Evolutionary conservation across 2,329 filamentous ascomycete genomes (phyloP).

Genomic region (Penicillium sclerotigenum): DNA sequence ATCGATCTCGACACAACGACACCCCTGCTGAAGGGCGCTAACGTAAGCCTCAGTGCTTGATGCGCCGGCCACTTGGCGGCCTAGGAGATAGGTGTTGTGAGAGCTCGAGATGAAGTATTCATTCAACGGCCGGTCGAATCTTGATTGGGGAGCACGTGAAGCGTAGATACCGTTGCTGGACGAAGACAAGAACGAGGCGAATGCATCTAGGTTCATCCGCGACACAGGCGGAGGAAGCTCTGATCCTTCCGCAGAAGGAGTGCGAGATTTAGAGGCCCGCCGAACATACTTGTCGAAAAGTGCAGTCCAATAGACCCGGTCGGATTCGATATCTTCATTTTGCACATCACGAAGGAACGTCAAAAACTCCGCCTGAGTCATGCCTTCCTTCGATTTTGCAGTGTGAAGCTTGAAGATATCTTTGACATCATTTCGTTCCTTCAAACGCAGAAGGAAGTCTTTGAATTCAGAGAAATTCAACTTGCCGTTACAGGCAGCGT

Average conservation of each 20-base stretch:
- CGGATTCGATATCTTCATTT: slow-evolving; percentile 68
- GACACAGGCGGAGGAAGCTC: slow-evolving; percentile 44
- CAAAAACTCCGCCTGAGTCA: slow-evolving; percentile 72
- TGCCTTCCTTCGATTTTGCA: slow-evolving; percentile 57
- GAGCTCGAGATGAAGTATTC: slow-evolving; percentile 99
- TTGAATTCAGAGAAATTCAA: slow-evolving; percentile 80
- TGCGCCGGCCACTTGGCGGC: slow-evolving; percentile 81
- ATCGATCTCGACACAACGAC: slow-evolving; percentile 94
- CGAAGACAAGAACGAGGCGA: slow-evolving; percentile 74
- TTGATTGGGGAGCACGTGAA: slow-evolving; percentile 58
- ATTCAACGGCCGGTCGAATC: slow-evolving; percentile 79
- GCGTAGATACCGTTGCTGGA: slow-evolving; percentile 67
- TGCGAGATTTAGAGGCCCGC: slow-evolving; percentile 51
- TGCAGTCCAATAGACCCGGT: slow-evolving; percentile 64
- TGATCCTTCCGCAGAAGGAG: slow-evolving; percentile 39
- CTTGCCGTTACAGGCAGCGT: slow-evolving; percentile 60
- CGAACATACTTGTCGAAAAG: slow-evolving; percentile 70
- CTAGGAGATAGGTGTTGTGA: slow-evolving; percentile 94
- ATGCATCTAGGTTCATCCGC: slow-evolving; percentile 72
- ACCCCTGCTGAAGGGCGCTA: slow-evolving; percentile 78
- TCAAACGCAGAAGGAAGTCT: slow-evolving; percentile 77
- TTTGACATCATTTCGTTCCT: slow-evolving; percentile 77
- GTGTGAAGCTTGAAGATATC: slow-evolving; percentile 66
- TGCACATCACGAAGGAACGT: slow-evolving; percentile 71
- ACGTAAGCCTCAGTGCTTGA: slow-evolving; percentile 97